A percentile compares a stretch with the other conserved stretches of the same genome.
These are phyloP conservation scores for Tetrapisispora iriomotensis DNA, from an alignment of 805 yeast species.

Conservation along the genomic window DNA sequence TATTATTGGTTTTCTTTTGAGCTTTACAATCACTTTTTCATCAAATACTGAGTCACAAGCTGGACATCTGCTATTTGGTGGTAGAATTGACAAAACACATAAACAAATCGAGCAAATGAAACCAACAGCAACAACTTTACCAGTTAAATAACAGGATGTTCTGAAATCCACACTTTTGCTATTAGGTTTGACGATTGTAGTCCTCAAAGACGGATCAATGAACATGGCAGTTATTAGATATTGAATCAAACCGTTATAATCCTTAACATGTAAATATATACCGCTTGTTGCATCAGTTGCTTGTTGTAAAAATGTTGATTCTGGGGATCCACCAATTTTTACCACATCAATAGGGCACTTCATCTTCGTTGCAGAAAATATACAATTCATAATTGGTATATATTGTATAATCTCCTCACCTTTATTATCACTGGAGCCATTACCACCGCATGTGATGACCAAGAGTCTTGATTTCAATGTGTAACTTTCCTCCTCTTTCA, in stretches of 20 bases:
- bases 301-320: constrained; percentile 83
- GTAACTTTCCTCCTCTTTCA: constrained; percentile 37
- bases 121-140: constrained; percentile 86
- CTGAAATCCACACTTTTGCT: constrained; percentile 82
- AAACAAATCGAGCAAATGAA: constrained; percentile 92
- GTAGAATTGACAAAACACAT: constrained; percentile 62
- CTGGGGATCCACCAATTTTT: constrained; percentile 42
- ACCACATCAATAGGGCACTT: constrained; percentile 85
- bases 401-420: constrained; percentile 66
- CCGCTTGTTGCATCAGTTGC: constrained; percentile 95
- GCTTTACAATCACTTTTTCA: constrained; percentile 43
- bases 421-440: constrained; percentile 41
- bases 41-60: constrained; percentile 80
- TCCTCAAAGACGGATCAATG: constrained; percentile 74
- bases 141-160: constrained; percentile 88
- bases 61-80: constrained; percentile 64
- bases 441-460: constrained; percentile 37
- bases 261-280: constrained; percentile 58
- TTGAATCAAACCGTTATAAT: constrained; percentile 72
- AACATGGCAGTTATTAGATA: constrained; percentile 73
- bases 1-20: constrained; percentile 36
- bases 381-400: constrained; percentile 89
- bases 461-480: constrained; percentile 54
- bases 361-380: constrained; percentile 92
- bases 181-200: constrained; percentile 71